Percentiles rank a stretch among this genome's conserved stretches.
These are phyloP conservation scores for Eimeria mitis DNA, from an alignment of 169 alveolate species.

Conservation along the genomic window DNA sequence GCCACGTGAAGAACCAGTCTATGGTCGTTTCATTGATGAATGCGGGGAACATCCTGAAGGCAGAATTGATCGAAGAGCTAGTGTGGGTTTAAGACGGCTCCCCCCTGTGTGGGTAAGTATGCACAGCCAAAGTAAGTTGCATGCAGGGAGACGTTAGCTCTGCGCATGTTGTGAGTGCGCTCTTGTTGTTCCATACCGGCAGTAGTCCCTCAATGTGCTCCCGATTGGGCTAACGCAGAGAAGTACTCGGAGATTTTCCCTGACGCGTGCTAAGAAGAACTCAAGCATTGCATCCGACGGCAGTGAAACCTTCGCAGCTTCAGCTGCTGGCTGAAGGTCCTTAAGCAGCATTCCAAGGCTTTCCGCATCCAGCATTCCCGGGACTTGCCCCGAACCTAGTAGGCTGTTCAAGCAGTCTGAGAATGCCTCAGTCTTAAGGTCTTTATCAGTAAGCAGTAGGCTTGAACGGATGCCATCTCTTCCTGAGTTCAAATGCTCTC, in stretches of 20 bases:
- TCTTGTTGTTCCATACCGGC: conserved; percentile 89
- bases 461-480: conserved; percentile 83
- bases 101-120: not conserved
- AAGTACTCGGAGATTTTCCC: conserved; percentile 95
- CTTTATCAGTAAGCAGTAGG: conserved; percentile 95
- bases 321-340: conserved; percentile 73
- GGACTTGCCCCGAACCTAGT: conserved; percentile 95
- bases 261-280: conserved; percentile 93
- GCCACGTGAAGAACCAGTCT: conserved; percentile 98
- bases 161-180: not conserved
- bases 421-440: conserved; percentile 95
- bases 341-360: conserved; percentile 88
- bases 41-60: conserved; percentile 90
- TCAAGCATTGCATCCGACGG: conserved; percentile 91
- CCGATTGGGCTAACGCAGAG: conserved; percentile 97
- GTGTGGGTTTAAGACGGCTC: not conserved
- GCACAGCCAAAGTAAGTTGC: not conserved
- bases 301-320: conserved; percentile 39
- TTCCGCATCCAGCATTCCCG: conserved; percentile 92
- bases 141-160: not conserved
- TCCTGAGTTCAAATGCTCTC: conserved; percentile 1
- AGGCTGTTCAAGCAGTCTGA: conserved; percentile 96
- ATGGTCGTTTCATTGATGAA: conserved; percentile 96
- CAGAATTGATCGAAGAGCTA: not conserved
- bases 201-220: conserved; percentile 93